Evolutionary conservation across 2,329 filamentous ascomycete genomes (phyloP), one percentile per base, ranked within the genome.

Genomic region (Neospermospora avenae): DNA sequence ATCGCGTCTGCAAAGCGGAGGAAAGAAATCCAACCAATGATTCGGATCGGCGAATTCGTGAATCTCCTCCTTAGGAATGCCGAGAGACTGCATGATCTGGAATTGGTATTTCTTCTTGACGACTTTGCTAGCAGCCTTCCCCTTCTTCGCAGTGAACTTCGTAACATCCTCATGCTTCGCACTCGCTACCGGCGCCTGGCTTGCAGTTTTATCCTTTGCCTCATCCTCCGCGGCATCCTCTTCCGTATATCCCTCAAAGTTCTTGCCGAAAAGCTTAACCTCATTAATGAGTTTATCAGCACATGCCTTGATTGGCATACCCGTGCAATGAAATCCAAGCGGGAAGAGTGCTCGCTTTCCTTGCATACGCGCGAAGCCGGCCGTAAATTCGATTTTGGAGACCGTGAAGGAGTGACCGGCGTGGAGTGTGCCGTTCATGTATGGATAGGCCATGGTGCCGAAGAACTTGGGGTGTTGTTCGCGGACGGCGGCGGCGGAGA

Each of bases 291-390:
- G 84, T 81, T 98, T 98, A 80, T 99, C 93, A 57, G 95, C 92
- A 71, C 91, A 96, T 5, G 95, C 93, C 77, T 97, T 97, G 80
- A 99, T 99, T 48, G 93, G 92, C 88, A 99, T 96, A 69, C 95
- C 95, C 0, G 93, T 98, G 77, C 89, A 91, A 80, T 99, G 95
- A 79, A 92, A 99, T 34, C 93, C 95, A 72, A 95, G 88, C 59
- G 95, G 95, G 74, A 95, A 97, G 56, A 98, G 80, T 59, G 88
- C 82, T 56, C 88, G 83, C 80, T 93, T 93, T 71, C 95, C 95
- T 74, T 92, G 85, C 91, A 98, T 96, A 58, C 93, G 84, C 49
- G 89, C 88, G 72, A 91, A 93, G 45, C 93, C 91, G 24, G 89
- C 85, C 60, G 87, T 88, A 75, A 98, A 99, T 77, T 99, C 95